Evolutionary conservation across 2,329 filamentous ascomycete genomes (phyloP), one percentile per base, ranked within the genome.

Genomic region (Hypoxylon sp.): DNA sequence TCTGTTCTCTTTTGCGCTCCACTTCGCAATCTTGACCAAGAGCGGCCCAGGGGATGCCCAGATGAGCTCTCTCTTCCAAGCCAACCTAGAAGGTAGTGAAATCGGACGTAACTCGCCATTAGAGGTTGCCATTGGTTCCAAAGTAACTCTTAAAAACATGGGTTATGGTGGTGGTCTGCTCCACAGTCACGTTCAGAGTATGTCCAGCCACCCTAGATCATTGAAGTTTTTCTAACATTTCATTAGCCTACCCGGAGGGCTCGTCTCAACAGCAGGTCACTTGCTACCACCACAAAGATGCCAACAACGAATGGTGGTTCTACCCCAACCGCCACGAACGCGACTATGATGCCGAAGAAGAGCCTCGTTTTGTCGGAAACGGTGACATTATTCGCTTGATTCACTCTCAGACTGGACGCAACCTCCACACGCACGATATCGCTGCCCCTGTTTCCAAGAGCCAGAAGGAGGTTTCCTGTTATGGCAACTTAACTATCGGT

Each of bases 231-330:
- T 42, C 60, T 66, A 44, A 65, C 41, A 23, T 23, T 3, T 36
- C 7, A 31, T 15, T 43, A 67, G 64, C 91, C 6, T 97, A 91
- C 70, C 93, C 93, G 0, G 92, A 97, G 69, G 94, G 93, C 21
- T 97, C 94, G 26, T 77, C 77, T 42, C 94, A 99, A 75, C 95
- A 99, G 73, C 94, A 99, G 72, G 87, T 99, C 56, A 99, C 94
- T 57, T 99, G 95, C 79, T 99, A 99, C 75, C 94, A 99, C 75
- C 94, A 99, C 80, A 99, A 99, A 73, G 94, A 99, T 78, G 82
- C 93, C 71, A 99, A 99, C 83, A 99, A 99, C 71, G 94, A 99
- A 72, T 99, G 94, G 94, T 96, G 95, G 76, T 92, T 99, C 75
- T 97, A 97, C 72, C 94, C 94, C 17, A 96, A 93, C 76, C 90